These are phyloP conservation scores for Candida sonorensis DNA, from an alignment of 805 yeast species.

Conservation along the genomic window DNA sequence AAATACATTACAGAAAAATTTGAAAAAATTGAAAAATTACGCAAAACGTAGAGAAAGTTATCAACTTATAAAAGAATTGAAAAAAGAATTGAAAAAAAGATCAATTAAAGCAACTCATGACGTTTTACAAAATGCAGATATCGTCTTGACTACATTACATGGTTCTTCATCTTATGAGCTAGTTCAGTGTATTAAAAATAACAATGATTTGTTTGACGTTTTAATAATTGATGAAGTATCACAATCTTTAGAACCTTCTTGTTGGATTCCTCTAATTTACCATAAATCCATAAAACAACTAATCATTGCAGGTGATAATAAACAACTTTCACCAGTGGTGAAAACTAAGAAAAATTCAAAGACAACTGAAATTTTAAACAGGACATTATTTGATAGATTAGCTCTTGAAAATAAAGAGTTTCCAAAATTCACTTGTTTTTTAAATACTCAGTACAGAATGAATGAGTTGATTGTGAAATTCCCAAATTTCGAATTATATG, in stretches of 20 bases:
- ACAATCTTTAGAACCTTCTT: slow-evolving; percentile 89
- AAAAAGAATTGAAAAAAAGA: slow-evolving; percentile 61
- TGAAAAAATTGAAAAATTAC: slow-evolving; percentile 50
- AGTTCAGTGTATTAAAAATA: slow-evolving; percentile 35
- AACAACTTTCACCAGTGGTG: slow-evolving; percentile 87
- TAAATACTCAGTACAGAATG: slow-evolving; percentile 86
- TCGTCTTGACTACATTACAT: slow-evolving; percentile 79
- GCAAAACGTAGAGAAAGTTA: slow-evolving; percentile 62
- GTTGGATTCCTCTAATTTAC: slow-evolving; percentile 86
- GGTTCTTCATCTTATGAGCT: slow-evolving; percentile 77
- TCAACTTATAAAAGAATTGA: slow-evolving; percentile 57
- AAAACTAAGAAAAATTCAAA: slow-evolving; percentile 41
- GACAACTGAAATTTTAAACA: slow-evolving; percentile 42
- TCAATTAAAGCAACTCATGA: slow-evolving; percentile 59
- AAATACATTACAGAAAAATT: slow-evolving; percentile 35
- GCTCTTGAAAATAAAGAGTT: no score
- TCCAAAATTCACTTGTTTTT: slow-evolving; percentile 38
- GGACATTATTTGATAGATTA: slow-evolving; percentile 77
- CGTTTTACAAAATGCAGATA: slow-evolving; percentile 52
- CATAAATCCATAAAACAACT: slow-evolving; percentile 53
- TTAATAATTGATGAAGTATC: slow-evolving; percentile 93
- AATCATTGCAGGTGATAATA: slow-evolving; percentile 88
- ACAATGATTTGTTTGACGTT: slow-evolving; percentile 52
- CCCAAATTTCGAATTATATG: slow-evolving; percentile 63
- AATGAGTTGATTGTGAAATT: slow-evolving; percentile 70